Base-by-base conservation (phyloP, 805 yeast species). In the Wickerhamiella sergipiensis region DNA sequence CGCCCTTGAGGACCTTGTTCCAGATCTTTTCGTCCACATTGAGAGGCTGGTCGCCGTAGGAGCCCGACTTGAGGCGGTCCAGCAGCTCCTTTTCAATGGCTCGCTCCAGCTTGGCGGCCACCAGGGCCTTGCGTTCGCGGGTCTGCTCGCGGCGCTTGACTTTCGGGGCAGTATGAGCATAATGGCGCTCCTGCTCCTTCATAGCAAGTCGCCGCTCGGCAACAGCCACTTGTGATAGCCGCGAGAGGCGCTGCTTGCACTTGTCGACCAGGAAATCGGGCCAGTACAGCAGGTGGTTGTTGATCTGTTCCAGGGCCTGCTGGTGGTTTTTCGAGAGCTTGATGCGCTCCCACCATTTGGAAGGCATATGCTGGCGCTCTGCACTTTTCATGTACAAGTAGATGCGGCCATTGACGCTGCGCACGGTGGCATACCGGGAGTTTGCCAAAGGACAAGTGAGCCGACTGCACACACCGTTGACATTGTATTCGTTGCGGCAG, bases 41-140 rank as follows among this genome's bases (percentile, higher is more conserved):
- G 64, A 92, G 74, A 51, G 98, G 98, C 67, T 90, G 86, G 64
- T 92, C 97, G 57, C 98, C 98, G 65, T 92, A 92, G 2, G 97
- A 97, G 54, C 98, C 98, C 63, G 90, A 81, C 79, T 92, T 92
- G 63, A 92, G 77, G 68, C 98, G 81, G 50, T 89, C 96, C 63
- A 92, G 74, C 57, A 92, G 76, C 68, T 92, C 98, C 70, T 87
- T 87, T 69, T 92, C 98, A 59, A 92, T 92, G 13, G 95, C 88
- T 70, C 86, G 87, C 66, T 92, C 98, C 59, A 92, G 86, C 73
- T 85, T 85, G 23, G 98, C 98, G 40, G 98, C 97, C 22, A 86
- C 86, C 55, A 92, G 73, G 0, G 98, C 98, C 71, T 92, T 92
- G 67, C 98, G 78, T 70, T 92, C 98, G 67, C 98, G 78, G 55